Base-by-base conservation (phyloP, 495 filamentous ascomycete species). In the Friedmanniomyces simplex region DNA sequence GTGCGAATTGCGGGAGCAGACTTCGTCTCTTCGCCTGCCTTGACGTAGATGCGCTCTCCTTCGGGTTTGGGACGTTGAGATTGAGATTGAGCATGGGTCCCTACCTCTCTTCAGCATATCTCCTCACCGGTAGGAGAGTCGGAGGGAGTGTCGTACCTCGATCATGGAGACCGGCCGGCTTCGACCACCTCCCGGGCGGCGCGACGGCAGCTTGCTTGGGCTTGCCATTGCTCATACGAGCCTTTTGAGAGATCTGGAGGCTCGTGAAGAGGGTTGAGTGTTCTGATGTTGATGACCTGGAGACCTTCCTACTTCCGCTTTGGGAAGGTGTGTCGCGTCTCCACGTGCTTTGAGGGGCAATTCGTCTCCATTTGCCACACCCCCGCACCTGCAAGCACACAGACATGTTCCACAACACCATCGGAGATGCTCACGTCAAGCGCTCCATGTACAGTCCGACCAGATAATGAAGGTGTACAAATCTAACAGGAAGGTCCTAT, bases 111-210 rank as follows among this genome's bases (percentile, higher is more conserved):
- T 54, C 51, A 54, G 51, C 37, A 43, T 13, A 11, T 54, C 20
- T 26, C 52, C n/a, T 41, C 4, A 42, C 2, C 26, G 13, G 32
- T 10, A 32, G n/a, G n/a, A 14, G 11, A 21, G 7, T 8, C 13
- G 26, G 46, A 32, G 4, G 20, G 37, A 24, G 4, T n/a, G 7
- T 34, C 32, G 21, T 54, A 60, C 61, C 16, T 64, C 57, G 36
- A 64, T 60, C 58, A 64, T 60, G 21, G 61, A 60, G 1, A 64
- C 41, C 16, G 61, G 61, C 25, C 61, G 34, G 49, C 61, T 64
- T 20, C 52, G 34, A 12, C 21, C 42, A 57, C 43, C 49, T 7
- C 18, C 37, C 16, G 36, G 36, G 11, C 55, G 55, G 11, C 60
- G 55, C 30, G 61, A 60, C 4, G 61, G 61, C 22, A 64, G 53